A percentile compares a stretch with the other conserved stretches of the same genome.
Evolutionary conservation across 2,329 filamentous ascomycete species (phyloP).

Genomic region (Gnomoniopsis smithogilvyi): DNA sequence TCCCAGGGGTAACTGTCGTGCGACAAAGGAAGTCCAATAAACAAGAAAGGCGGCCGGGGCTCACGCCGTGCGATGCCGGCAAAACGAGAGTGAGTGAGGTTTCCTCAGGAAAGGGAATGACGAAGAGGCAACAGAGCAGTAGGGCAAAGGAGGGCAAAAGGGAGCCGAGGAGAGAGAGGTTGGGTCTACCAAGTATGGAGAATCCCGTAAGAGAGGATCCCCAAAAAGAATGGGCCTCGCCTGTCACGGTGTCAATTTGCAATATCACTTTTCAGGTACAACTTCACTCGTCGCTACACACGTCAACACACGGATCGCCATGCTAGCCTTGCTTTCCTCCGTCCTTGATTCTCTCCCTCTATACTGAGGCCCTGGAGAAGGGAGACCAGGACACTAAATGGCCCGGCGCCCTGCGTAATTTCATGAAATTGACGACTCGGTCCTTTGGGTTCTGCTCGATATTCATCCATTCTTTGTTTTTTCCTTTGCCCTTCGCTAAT

Average conservation of each 20-base stretch:
- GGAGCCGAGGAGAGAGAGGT: neutral
- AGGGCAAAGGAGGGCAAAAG: neutral
- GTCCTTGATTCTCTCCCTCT: neutral
- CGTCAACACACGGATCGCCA: neutral
- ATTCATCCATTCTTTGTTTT: neutral
- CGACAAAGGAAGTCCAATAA: neutral
- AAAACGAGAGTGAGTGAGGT: neutral
- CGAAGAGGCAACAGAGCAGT: neutral
- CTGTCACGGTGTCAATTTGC: neutral
- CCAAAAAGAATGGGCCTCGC: neutral
- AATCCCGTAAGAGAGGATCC: neutral
- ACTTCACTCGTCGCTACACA: neutral
- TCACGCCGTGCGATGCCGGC: slow-evolving; percentile 3
- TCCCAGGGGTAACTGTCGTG: neutral
- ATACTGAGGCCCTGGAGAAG: neutral
- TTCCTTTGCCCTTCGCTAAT: neutral
- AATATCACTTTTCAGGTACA: neutral
- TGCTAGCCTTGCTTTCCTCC: neutral
- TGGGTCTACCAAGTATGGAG: neutral
- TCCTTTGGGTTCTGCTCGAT: slow-evolving; percentile 2
- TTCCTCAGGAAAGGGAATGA: neutral
- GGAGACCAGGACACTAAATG: neutral
- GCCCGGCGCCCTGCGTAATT: neutral
- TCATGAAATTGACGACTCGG: slow-evolving; percentile 7
- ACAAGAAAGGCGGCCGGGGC: neutral